These are phyloP conservation scores for Phyllosticta citrichinensis DNA, from an alignment of 2,329 filamentous ascomycete genomes.

Conservation along the genomic window DNA sequence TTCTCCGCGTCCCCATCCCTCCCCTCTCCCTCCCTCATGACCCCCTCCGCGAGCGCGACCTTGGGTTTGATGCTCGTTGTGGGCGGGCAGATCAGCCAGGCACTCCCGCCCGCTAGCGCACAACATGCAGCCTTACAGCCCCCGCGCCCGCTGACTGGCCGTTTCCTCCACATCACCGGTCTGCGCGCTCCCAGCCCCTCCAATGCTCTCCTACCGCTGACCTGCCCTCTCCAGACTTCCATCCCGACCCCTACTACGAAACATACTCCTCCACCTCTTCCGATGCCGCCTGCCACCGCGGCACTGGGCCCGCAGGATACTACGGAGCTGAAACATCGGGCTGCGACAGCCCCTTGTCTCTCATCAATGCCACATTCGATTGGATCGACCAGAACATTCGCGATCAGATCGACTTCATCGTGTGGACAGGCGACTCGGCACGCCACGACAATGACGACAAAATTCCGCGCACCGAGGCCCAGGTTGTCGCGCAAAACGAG, in stretches of 20 bases:
- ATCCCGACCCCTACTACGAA: constrained; percentile 84
- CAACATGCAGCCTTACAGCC: background rate
- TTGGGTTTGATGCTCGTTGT: background rate
- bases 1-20: background rate
- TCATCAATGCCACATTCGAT: constrained; percentile 79
- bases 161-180: constrained; percentile 87
- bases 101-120: background rate
- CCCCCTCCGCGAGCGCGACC: background rate
- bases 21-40: background rate
- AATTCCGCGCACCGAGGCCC: constrained; percentile 61
- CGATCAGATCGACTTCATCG: constrained; percentile 74
- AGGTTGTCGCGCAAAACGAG: constrained; percentile 71
- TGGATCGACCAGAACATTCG: constrained; percentile 75
- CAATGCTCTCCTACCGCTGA: constrained; percentile 1
- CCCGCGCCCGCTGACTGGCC: constrained; percentile 37
- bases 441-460: constrained; percentile 81
- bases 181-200: constrained; percentile 19
- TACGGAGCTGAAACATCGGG: constrained; percentile 81
- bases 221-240: constrained; percentile 57
- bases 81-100: background rate
- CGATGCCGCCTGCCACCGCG: constrained; percentile 66
- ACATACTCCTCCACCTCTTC: constrained; percentile 60
- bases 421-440: constrained; percentile 88
- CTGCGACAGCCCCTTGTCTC: constrained; percentile 72
- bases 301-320: constrained; percentile 63